Evolutionary conservation across 1,284 basidiomycete genomes (phyloP), one percentile per base, ranked within the genome.

Genomic region (Volvariella volvacea): DNA sequence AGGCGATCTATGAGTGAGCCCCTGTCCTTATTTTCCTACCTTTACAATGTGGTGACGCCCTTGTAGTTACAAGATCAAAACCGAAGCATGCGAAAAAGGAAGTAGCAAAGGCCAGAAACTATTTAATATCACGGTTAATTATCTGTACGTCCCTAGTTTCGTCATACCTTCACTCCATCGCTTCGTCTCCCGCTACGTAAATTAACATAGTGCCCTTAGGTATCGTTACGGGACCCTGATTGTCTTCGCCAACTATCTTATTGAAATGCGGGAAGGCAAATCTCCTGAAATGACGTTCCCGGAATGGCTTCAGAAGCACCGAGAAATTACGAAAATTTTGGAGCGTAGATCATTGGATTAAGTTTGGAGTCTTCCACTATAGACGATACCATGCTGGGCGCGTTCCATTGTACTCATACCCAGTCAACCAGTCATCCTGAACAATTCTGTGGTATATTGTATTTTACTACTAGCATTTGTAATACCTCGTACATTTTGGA

Each of bases 221-320:
- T 81, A 79, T 64, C 91, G 87, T 48, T 96, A 98, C 59, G 93
- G 90, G 1, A 86, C 90, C 4, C 69, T 98, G 39, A 96, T 99
- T 54, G 92, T 92, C 4, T 92, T 99, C 51, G 88, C 96, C 21
- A 94, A 96, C 63, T 99, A 96, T 63, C 70, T 99, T 52, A 80
- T 99, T 44, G 95, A 97, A 65, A 76, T 73, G 59, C 69, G 70
- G 48, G 74, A 78, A 51, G 59, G 67, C 22, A 60, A 62, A 38
- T 68, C 59, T 3, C 48, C 60, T 7, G 64, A 76, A 43, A 60
- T 70, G 12, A 75, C 78, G 1, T 96, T 96, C 69, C 82, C 88
- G 2, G 73, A 73, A 34, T 96, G 93, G 92, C 70, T 96, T 49
- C 72, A 70, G 41, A 82, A 89, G 57, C 86, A 82, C 54, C 71